Base-by-base conservation (phyloP, 2,329 filamentous ascomycete species). In the Aspergillus sp. region DNA sequence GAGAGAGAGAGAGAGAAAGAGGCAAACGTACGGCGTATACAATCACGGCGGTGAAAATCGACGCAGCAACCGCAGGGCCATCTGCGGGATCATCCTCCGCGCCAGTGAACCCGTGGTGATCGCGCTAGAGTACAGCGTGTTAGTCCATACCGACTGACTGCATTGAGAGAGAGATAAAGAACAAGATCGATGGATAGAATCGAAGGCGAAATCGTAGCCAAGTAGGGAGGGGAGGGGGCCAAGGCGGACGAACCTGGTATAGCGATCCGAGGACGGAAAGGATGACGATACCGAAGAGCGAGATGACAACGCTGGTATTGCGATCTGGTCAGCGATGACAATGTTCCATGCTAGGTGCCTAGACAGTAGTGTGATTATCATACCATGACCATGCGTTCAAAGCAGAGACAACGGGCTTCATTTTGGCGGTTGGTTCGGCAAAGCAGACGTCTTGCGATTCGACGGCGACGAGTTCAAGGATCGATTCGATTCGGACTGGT, bases 311-410 rank as follows among this genome's bases (percentile, higher is more conserved):
- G 77, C 91, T 96, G 19, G 56, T 54, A 56, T 34, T 28, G 27
- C 27, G 29, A 10, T 29, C 28, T 26, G 5, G 41, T 45, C 45
- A 35, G 19, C 19, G 26, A 30, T 2, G 29, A 35, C 42, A 40
- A 32, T 42, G 27, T 39, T 26, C 19, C 19, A 19, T 19, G 19
- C 19, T 19, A 19, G 12, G 9, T 3, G 5, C 19, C 6, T 39
- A 26, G 26, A 8, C 7, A 39, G 4, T 8, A 10, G 9, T 27
- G 9, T 26, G 10, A 19, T 9, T 28, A 39, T 19, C 81, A 64
- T 76, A 96, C 90, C 90, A 95, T 75, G 83, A 88, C 89, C 90
- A 96, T 63, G 90, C 91, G 74, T 94, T 90, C 74, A 90, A 80
- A 57, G 88, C 84, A 65, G 88, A 86, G 59, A 97, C 87, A 65